Evolutionary conservation across 768 basidiomycete genomes (phyloP).

Genomic region (Boletus reticuloceps): DNA sequence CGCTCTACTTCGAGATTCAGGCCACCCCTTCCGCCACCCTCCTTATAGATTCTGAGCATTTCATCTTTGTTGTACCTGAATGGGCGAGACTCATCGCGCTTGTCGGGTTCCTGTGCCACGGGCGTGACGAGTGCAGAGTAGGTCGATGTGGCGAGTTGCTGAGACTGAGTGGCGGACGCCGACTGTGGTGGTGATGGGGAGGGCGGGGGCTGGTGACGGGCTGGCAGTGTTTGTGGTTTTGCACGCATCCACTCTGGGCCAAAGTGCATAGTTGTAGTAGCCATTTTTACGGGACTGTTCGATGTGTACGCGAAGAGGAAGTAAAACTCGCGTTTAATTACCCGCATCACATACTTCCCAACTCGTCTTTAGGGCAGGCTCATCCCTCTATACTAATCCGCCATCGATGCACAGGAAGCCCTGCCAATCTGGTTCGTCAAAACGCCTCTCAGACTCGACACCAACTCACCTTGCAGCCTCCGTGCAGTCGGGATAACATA

Average conservation of each 20-base stretch:
- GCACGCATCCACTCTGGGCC: slow-evolving; percentile 93
- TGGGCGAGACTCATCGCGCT: slow-evolving; percentile 66
- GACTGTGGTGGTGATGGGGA: slow-evolving; percentile 51
- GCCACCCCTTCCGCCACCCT: slow-evolving; percentile 69
- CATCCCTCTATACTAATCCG: slow-evolving; percentile 45
- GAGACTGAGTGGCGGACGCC: slow-evolving; percentile 38
- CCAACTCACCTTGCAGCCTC: slow-evolving; percentile 74
- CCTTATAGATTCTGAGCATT: slow-evolving; percentile 78
- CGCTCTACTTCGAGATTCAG: slow-evolving; percentile 84
- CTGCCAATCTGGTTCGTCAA: slow-evolving; percentile 36
- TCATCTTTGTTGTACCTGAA: slow-evolving; percentile 88
- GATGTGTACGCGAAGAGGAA: too few relatives aligned
- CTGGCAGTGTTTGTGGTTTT: slow-evolving; percentile 53
- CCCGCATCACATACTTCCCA: slow-evolving; percentile 5
- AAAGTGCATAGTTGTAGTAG: slow-evolving; percentile 78
- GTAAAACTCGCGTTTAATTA: slow-evolving; percentile 22
- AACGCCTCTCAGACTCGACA: not conserved
- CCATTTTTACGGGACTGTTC: slow-evolving; percentile 37
- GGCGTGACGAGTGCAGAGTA: slow-evolving; percentile 54
- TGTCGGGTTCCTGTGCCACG: slow-evolving; percentile 50
- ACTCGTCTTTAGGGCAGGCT: slow-evolving; percentile 34
- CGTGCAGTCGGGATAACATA: slow-evolving; percentile 85
- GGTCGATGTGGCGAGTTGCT: slow-evolving; percentile 67
- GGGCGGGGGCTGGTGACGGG: slow-evolving; percentile 53
- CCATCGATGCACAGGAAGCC: slow-evolving; percentile 69